These are phyloP conservation scores for Metschnikowia dekortorum DNA, from an alignment of 805 yeast species.

Conservation along the genomic window DNA sequence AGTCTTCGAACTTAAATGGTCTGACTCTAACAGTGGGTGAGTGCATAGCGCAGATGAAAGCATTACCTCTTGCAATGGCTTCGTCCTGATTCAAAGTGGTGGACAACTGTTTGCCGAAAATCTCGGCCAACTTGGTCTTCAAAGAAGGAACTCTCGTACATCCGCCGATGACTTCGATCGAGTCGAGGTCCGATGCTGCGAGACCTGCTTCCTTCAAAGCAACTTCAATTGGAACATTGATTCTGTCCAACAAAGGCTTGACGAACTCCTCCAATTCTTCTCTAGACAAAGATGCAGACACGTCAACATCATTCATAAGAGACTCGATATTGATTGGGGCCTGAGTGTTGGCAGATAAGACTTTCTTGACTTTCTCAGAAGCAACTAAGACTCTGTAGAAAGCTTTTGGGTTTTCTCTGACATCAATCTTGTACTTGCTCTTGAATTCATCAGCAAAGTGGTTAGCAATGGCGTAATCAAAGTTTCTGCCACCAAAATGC, in stretches of 20 bases:
- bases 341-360: constrained; percentile 88
- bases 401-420: constrained; percentile 89
- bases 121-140: constrained; percentile 73
- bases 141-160: constrained; percentile 95
- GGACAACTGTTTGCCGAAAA: constrained; percentile 63
- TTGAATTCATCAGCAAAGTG: constrained; percentile 93
- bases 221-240: constrained; percentile 69
- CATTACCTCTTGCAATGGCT: constrained; percentile 98
- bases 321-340: constrained; percentile 97
- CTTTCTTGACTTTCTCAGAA: constrained; percentile 92
- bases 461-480: constrained; percentile 89
- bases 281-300: constrained; percentile 81
- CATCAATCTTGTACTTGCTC: constrained; percentile 88
- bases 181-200: constrained; percentile 69
- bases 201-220: constrained; percentile 82
- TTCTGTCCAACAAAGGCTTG: constrained; percentile 72
- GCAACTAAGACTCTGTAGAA: constrained; percentile 88
- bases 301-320: constrained; percentile 96
- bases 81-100: constrained; percentile 98
- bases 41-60: constrained; percentile 97
- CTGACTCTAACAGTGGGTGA: constrained; percentile 98
- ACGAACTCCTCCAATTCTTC: constrained; percentile 90
- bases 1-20: constrained; percentile 97
- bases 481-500: constrained; percentile 97
- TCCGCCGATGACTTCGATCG: constrained; percentile 96